phyloP scores from a whole-genome alignment of 805 yeast species.

The Zygoascus flipseniorum region DNA sequence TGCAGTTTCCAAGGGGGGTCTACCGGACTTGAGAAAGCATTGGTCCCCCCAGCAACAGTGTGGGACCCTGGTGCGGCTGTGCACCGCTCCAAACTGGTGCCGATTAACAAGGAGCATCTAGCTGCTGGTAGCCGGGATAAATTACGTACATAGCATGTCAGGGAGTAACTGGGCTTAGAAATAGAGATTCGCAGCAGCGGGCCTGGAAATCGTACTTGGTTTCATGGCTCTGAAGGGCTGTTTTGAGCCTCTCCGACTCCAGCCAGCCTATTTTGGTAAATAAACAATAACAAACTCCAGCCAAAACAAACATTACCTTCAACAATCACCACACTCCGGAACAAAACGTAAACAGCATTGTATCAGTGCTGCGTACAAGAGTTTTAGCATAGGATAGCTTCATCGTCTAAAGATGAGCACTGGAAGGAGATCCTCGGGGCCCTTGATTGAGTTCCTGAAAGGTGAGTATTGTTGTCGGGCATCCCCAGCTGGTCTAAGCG shows the following conservation, averaged over 20 bases:
- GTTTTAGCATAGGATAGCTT: neutral
- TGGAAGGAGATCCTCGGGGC: conserved; percentile 6
- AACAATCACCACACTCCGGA: neutral
- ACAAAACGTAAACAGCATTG: neutral
- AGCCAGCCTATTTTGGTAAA: neutral
- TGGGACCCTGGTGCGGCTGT: neutral
- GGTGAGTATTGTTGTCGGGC: conserved; percentile 14
- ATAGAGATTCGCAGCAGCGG: too few species aligned
- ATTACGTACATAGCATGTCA: too few species aligned
- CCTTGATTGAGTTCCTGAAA: conserved; percentile 30
- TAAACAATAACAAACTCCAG: neutral
- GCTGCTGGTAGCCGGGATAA: too few species aligned
- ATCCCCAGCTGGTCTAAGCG: too few species aligned
- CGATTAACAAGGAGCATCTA: too few species aligned
- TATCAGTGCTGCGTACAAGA: neutral
- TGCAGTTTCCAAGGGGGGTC: too few species aligned
- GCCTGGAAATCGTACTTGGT: too few species aligned
- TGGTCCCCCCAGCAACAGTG: neutral
- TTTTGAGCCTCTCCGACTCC: too few species aligned
- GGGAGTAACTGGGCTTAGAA: too few species aligned
- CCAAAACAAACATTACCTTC: neutral
- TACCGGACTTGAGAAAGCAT: neutral
- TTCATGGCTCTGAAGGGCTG: too few species aligned
- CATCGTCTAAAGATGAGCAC: neutral
- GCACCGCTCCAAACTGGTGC: neutral